A percentile compares a stretch with the other conserved stretches of the same genome.
phyloP scores from a whole-genome alignment of 352 stramenopile genomes.

The Phytopythium ostracodes region DNA sequence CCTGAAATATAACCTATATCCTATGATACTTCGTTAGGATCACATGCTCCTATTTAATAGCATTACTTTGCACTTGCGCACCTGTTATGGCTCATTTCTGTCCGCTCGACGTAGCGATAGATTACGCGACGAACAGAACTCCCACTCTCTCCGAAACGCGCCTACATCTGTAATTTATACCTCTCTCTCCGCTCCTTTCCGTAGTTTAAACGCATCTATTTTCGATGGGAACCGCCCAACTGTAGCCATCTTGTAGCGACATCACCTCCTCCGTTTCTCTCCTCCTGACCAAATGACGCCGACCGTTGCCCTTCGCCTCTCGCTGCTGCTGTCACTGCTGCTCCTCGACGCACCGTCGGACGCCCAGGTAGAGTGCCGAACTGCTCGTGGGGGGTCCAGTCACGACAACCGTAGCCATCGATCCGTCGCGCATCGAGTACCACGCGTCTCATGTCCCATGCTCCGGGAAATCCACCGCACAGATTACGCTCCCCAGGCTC shows the following conservation, averaged over 20 bases:
- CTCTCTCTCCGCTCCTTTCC: background rate
- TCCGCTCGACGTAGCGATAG: background rate
- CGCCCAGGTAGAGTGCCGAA: background rate
- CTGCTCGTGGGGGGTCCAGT: no score
- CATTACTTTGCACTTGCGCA: background rate
- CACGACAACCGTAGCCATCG: background rate
- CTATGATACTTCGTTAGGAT: background rate
- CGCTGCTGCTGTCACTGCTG: slow-evolving; percentile 10
- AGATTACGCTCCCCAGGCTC: slow-evolving; percentile 10
- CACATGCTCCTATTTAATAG: background rate
- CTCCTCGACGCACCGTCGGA: slow-evolving; percentile 1
- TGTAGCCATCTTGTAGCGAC: slow-evolving; percentile 4
- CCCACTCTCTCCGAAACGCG: background rate
- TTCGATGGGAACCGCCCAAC: background rate
- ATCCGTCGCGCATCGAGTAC: background rate
- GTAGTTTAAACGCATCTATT: background rate
- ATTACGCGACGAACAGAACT: background rate
- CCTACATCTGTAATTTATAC: background rate
- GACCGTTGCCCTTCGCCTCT: slow-evolving; percentile 11
- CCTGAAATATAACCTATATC: background rate
- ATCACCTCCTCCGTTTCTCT: slow-evolving; percentile 4
- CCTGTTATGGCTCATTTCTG: background rate
- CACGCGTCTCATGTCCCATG: slow-evolving; percentile 1
- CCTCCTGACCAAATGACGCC: slow-evolving; percentile 7
- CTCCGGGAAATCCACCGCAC: background rate